phyloP scores from a whole-genome alignment of 2,329 filamentous ascomycete genomes.

The Colletotrichum sp. region DNA sequence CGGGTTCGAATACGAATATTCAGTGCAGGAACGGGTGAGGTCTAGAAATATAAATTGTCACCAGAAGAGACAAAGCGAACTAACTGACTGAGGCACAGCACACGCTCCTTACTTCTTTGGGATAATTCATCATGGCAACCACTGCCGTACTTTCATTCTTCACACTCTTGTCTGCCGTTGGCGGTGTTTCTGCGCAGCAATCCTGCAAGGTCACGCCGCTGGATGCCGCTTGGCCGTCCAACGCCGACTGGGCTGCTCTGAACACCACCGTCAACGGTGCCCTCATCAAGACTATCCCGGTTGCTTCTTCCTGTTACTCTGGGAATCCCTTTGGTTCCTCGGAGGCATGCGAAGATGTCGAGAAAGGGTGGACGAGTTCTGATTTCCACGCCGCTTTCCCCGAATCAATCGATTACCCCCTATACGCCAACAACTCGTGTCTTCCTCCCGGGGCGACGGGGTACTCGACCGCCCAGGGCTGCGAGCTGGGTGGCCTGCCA shows the following conservation, averaged over 20 bases:
- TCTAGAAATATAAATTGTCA: not conserved
- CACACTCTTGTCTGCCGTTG: not conserved
- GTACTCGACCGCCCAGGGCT: slow-evolving; percentile 26
- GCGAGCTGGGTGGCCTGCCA: slow-evolving; percentile 34
- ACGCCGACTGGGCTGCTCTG: slow-evolving; percentile 41
- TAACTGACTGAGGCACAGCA: not conserved
- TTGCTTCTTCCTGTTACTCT: slow-evolving; percentile 51
- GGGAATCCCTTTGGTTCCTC: slow-evolving; percentile 20
- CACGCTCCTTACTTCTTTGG: not conserved
- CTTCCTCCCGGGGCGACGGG: not conserved
- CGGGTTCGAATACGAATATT: not conserved
- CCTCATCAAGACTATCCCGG: slow-evolving; percentile 48
- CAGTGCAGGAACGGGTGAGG: not conserved
- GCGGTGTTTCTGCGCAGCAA: not conserved
- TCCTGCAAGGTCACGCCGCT: not conserved
- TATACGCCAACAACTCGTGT: slow-evolving; percentile 10
- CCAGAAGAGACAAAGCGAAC: not conserved
- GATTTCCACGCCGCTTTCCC: not conserved
- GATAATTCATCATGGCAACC: not conserved
- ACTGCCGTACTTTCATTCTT: not conserved
- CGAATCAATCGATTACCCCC: not conserved
- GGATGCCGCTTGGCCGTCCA: slow-evolving; percentile 9
- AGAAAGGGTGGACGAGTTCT: not conserved
- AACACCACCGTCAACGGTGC: slow-evolving; percentile 49
- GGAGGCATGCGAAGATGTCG: not conserved